Evolutionary conservation across 306 rosid species (phyloP).

Genomic region (Fragaria vesca): DNA sequence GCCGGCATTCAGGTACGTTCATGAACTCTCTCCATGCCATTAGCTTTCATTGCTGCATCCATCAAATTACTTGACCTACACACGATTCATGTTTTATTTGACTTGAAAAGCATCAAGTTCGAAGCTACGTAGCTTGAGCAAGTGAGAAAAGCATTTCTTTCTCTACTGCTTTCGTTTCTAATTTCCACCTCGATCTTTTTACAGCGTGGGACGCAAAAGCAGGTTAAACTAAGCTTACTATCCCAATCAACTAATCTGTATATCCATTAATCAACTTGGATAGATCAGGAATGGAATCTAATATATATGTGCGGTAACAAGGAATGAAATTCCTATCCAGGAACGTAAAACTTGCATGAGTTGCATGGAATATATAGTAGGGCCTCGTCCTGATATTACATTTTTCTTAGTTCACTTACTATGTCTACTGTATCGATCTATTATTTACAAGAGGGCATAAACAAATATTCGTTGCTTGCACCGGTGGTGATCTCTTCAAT

Average conservation of each 20-base stretch:
- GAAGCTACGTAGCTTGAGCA: constrained; percentile 30
- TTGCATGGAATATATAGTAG: constrained; percentile 37
- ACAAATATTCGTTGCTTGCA: constrained; percentile 87
- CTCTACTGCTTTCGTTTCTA: constrained; percentile 29
- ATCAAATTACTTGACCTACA: background rate
- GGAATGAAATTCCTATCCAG: background rate
- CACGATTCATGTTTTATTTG: constrained; percentile 19
- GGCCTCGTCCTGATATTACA: background rate
- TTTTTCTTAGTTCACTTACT: background rate
- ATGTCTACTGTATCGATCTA: constrained; percentile 3
- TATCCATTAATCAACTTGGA: background rate
- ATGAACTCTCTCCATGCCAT: background rate
- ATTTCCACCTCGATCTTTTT: constrained; percentile 28
- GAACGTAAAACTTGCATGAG: constrained; percentile 42
- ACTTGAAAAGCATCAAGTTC: constrained; percentile 48
- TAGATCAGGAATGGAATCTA: background rate
- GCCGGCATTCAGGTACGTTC: constrained; percentile 69
- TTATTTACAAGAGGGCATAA: background rate
- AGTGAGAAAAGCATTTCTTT: constrained; percentile 47
- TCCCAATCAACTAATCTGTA: background rate
- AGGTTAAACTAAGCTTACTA: background rate
- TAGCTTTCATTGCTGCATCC: background rate
- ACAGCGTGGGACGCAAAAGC: constrained; percentile 24
- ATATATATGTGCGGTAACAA: background rate
- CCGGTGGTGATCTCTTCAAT: constrained; percentile 30